Evolutionary conservation across 225 moss, liverwort and hornwort species (phyloP).

Genomic region (Ulota crispa): DNA sequence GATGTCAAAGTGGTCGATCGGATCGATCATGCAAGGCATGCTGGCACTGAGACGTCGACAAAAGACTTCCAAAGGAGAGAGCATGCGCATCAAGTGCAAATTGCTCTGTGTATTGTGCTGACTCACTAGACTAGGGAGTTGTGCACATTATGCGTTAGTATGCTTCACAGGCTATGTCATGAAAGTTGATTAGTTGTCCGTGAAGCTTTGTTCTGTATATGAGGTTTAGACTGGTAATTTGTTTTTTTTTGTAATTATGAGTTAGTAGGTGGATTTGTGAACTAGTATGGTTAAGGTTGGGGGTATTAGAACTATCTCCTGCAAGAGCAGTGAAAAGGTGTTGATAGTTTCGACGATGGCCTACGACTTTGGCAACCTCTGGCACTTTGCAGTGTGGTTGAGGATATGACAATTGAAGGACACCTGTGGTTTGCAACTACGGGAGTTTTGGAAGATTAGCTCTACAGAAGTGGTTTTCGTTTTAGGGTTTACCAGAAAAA

Average conservation of each 20-base stretch:
- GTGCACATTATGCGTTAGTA: not conserved
- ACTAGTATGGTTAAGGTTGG: not conserved
- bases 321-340: not conserved
- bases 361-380: not conserved
- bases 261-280: not conserved
- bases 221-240: not conserved
- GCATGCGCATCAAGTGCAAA: conserved; percentile 25
- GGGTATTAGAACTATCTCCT: not conserved
- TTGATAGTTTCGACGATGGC: not conserved
- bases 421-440: not conserved
- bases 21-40: not conserved
- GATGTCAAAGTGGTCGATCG: conserved; percentile 8
- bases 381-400: not conserved
- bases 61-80: conserved; percentile 28
- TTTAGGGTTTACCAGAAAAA: not conserved
- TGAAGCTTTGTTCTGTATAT: not conserved
- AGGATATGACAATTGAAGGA: not conserved
- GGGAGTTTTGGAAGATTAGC: not conserved
- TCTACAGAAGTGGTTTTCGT: not conserved
- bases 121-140: not conserved
- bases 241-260: not conserved
- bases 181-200: not conserved
- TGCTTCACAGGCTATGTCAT: not conserved
- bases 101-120: conserved; percentile 1
- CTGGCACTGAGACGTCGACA: conserved; percentile 28